Base-by-base conservation (phyloP, 768 basidiomycete species). In the Gautieria morchelliformis region DNA sequence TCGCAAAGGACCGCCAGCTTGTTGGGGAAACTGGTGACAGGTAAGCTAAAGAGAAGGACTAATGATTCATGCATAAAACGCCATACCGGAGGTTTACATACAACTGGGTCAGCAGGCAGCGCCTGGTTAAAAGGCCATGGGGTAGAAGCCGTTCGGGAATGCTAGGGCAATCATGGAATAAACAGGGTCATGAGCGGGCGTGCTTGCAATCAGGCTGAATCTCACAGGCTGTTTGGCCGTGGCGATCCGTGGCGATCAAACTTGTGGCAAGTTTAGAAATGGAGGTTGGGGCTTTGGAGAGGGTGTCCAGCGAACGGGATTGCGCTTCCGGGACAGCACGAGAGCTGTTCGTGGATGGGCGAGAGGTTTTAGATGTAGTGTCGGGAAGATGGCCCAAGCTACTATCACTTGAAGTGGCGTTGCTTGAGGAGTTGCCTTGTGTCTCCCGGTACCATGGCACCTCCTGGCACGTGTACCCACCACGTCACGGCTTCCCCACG, bases 121-220 rank as follows among this genome's bases (percentile, higher is more conserved):
- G 56, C 46, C n/a, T 47, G 56, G 30, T 57, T 57, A 20, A 57
- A 57, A 3, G 56, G 56, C 56, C 45, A 49, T 35, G 56, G 56
- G 30, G 32, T 49, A 47, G 47, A 27, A 33, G 46, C 33, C 12
- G 46, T 35, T 6, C 56, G 56, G 14, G 56, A 57, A 17, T 52
- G 51, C 51, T 52, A 52, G 51, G 51, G 37, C 9, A 27, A 56
- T 14, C 22, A 41, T 17, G 56, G n/a, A 30, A 33, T 27, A 49
- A 22, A 20, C 37, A 48, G 32, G 35, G 30, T 55, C 17, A 19
- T 46, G 19, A 57, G 46, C 30, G 19, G 15, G 45, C 45, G 24
- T 14, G 11, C 47, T n/a, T 30, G 19, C 32, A 48, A 57, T 30
- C 12, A 49, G 17, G 20, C 27, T 48, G 46, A 30, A 37, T 37